Percentiles rank a stretch among this genome's conserved stretches.
These are phyloP conservation scores for Phlebiopsis gigantea DNA, from an alignment of 768 basidiomycete genomes.

Conservation along the genomic window DNA sequence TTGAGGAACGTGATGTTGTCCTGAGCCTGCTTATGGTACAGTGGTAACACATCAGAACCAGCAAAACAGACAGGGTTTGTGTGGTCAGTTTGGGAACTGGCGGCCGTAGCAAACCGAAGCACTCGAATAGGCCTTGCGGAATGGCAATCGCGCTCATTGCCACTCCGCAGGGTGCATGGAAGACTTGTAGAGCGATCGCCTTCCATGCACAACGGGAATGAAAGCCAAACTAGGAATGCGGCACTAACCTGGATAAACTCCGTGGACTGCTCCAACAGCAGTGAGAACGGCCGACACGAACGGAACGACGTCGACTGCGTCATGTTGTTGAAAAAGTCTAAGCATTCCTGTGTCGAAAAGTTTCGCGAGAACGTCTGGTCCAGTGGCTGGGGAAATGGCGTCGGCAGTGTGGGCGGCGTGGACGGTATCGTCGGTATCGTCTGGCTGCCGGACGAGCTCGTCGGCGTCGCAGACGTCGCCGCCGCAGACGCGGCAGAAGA, in stretches of 20 bases:
- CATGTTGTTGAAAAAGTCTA: slow-evolving; percentile 74
- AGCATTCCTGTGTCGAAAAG: slow-evolving; percentile 61
- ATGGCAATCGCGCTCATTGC: background rate
- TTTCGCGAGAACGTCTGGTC: slow-evolving; percentile 59
- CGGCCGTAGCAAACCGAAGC: background rate
- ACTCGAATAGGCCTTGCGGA: background rate
- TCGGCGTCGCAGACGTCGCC: background rate
- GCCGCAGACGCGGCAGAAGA: background rate
- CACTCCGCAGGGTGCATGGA: background rate
- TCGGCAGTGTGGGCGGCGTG: slow-evolving; percentile 39
- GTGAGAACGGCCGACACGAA: slow-evolving; percentile 71
- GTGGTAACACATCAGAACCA: background rate
- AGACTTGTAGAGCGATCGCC: background rate
- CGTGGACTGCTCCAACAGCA: slow-evolving; percentile 52
- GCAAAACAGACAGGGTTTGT: background rate
- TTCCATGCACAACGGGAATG: background rate
- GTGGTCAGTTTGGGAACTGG: background rate
- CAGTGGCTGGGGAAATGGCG: slow-evolving; percentile 75
- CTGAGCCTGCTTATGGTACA: slow-evolving; percentile 48
- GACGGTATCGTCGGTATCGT: slow-evolving; percentile 8
- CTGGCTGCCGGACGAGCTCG: slow-evolving; percentile 6
- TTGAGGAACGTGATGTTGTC: slow-evolving; percentile 58
- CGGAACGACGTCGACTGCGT: slow-evolving; percentile 54
- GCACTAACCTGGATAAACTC: slow-evolving; percentile 49
- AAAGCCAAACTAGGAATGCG: background rate